Evolutionary conservation across 192 early-diverging fungal genomes (phyloP).

Genomic region (Podochytrium sp.): DNA sequence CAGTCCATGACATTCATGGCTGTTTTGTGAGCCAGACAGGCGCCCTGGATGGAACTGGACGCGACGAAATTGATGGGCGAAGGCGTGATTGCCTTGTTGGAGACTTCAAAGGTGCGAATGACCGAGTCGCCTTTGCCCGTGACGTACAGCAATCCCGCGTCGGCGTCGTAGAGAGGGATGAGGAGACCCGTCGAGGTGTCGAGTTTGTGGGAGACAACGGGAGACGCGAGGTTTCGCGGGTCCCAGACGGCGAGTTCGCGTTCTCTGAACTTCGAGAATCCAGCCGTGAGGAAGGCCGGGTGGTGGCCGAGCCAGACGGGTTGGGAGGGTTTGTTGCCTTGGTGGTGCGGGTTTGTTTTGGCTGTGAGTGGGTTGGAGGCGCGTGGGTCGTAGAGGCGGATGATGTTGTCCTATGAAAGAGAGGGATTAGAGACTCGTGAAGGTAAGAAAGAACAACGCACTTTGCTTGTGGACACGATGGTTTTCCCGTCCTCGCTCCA

Average conservation of each 20-base stretch:
- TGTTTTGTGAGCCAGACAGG: slow-evolving; percentile 70
- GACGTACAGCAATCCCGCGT: slow-evolving; percentile 78
- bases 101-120: slow-evolving; percentile 70
- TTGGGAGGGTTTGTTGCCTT: slow-evolving; percentile 67
- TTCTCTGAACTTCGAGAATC: slow-evolving; percentile 61
- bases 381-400: slow-evolving; percentile 69
- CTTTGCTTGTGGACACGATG: slow-evolving; percentile 55
- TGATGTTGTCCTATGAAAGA: slow-evolving; percentile 50
- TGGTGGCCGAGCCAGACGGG: slow-evolving; percentile 72
- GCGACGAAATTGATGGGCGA: slow-evolving; percentile 17
- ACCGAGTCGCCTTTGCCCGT: slow-evolving; percentile 70
- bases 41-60: slow-evolving; percentile 50
- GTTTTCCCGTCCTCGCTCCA: slow-evolving; percentile 66
- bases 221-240: slow-evolving; percentile 58
- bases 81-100: neutral
- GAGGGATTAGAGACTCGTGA: too few species aligned
- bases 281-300: slow-evolving; percentile 61
- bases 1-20: slow-evolving; percentile 64
- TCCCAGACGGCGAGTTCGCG: slow-evolving; percentile 80
- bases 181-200: slow-evolving; percentile 75
- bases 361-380: neutral
- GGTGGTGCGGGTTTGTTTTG: slow-evolving; percentile 39
- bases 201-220: slow-evolving; percentile 60
- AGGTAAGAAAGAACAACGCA: too few species aligned
- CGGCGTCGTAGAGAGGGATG: slow-evolving; percentile 78